Base-by-base conservation (phyloP, 2,329 filamentous ascomycete genomes). In the Cladosporium sp. region DNA sequence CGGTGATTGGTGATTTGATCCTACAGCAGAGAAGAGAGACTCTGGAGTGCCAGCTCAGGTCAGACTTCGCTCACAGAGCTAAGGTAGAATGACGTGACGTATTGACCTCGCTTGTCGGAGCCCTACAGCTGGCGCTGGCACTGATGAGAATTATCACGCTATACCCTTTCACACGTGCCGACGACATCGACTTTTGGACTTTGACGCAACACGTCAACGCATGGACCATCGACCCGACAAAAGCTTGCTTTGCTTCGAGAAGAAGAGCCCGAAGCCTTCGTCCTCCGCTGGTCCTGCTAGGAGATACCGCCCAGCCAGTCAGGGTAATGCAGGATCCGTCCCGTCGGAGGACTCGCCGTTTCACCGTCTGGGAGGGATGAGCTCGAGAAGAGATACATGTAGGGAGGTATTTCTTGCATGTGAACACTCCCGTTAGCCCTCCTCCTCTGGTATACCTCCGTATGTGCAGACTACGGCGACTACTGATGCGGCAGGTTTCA, bases 1-100 rank as follows among this genome's bases (percentile, higher is more conserved):
- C 29, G 59, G 44, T 62, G 59, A 62, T 62, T 62, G 59, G 59
- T 28, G 57, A 60, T 29, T 33, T 26, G 37, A 33, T 60, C 55
- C 55, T 60, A 49, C 57, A 18, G 35, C 37, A 40, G 57, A 62
- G 21, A 46, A 50, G 59, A 62, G 59, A 31, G 56, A 59, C 18
- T 18, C 14, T 53, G 55, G 28, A 31, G 21, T 21, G 52, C 18
- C 52, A 55, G 21, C 52, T 31, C 52, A n/a, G 28, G 16, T 35
- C 33, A 57, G 55, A 57, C n/a, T 40, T 40, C 29, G n/a, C n/a
- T 21, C 53, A 56, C 18, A 35, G n/a, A n/a, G 16, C n/a, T 18
- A 44, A 28, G 23, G 18, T 26, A 26, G 23, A 26, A 26, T 26
- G 26, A 55, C 1, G 12, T 55, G 52, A 55, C 55, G 55, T 57